phyloP scores from a whole-genome alignment of 352 stramenopile genomes.

The Phytophthora nicotianae region DNA sequence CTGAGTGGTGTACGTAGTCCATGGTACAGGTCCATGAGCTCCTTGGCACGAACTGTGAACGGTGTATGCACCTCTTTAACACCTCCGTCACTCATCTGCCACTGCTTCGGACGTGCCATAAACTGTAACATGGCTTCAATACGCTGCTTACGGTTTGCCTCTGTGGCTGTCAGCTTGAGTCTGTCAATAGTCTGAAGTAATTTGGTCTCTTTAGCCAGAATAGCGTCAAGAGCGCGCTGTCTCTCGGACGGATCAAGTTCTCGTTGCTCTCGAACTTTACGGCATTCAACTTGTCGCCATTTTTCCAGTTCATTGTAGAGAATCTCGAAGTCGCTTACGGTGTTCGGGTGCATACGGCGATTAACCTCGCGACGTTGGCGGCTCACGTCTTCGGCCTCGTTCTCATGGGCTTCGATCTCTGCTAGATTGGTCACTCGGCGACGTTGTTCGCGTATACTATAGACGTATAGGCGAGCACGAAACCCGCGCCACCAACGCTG shows the following conservation, averaged over 20 bases:
- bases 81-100: conserved; percentile 92
- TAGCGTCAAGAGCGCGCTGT: conserved; percentile 56
- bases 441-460: conserved; percentile 47
- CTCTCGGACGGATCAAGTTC: conserved; percentile 36
- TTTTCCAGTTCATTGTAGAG: conserved; percentile 95
- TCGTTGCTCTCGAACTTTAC: conserved; percentile 60
- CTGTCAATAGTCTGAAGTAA: conserved; percentile 90
- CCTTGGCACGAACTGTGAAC: conserved; percentile 86
- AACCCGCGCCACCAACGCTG: conserved; percentile 92
- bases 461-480: conserved; percentile 56
- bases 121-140: conserved; percentile 89
- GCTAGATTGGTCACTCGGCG: conserved; percentile 33
- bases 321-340: conserved; percentile 86
- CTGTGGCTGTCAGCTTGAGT: conserved; percentile 83
- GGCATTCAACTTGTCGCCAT: conserved; percentile 89
- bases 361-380: conserved; percentile 79
- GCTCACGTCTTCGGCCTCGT: conserved; percentile 46
- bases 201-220: conserved; percentile 85
- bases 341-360: conserved; percentile 89
- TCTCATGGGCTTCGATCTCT: conserved; percentile 58
- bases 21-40: conserved; percentile 90
- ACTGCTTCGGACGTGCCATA: conserved; percentile 91
- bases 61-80: conserved; percentile 91
- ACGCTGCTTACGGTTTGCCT: conserved; percentile 83
- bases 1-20: conserved; percentile 60